Evolutionary conservation across 2,329 filamentous ascomycete species (phyloP).

Genomic region (Madurella fahalii): DNA sequence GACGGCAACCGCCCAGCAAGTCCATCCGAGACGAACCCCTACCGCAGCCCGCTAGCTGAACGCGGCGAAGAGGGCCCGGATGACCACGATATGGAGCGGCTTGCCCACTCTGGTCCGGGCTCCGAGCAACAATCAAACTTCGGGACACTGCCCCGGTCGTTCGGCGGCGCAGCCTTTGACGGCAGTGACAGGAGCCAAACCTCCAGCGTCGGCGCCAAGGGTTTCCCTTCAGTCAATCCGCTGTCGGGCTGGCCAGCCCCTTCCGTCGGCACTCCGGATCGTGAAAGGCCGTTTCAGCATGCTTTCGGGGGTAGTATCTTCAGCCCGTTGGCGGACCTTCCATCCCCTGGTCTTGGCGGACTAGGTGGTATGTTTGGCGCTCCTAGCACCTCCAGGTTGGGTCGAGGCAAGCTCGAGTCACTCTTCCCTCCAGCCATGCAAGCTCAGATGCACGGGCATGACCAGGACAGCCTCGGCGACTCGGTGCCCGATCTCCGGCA

Average conservation of each 20-base stretch:
- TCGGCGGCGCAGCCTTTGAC: slow-evolving; percentile 51
- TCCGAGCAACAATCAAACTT: slow-evolving; percentile 48
- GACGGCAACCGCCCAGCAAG: slow-evolving; percentile 72
- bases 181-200: slow-evolving; percentile 90
- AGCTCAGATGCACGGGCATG: slow-evolving; percentile 75
- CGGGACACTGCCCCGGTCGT: slow-evolving; percentile 51
- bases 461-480: slow-evolving; percentile 59
- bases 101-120: slow-evolving; percentile 41
- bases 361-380: slow-evolving; percentile 67
- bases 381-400: slow-evolving; percentile 58
- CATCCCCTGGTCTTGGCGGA: slow-evolving; percentile 67
- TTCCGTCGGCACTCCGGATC: slow-evolving; percentile 64
- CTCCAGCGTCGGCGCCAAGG: slow-evolving; percentile 78
- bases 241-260: slow-evolving; percentile 60
- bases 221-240: slow-evolving; percentile 60
- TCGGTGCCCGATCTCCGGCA: slow-evolving; percentile 57
- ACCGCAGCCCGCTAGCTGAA: slow-evolving; percentile 81
- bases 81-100: slow-evolving; percentile 49
- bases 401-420: slow-evolving; percentile 77
- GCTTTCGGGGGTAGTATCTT: slow-evolving; percentile 79
- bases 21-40: slow-evolving; percentile 93
- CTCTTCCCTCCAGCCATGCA: slow-evolving; percentile 88
- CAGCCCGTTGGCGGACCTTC: slow-evolving; percentile 70
- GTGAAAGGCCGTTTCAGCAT: slow-evolving; percentile 53
- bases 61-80: slow-evolving; percentile 50